A percentile compares a stretch with the other conserved stretches of the same genome.
phyloP scores from a whole-genome alignment of 345 rosid genomes.

The Linum lewisii region DNA sequence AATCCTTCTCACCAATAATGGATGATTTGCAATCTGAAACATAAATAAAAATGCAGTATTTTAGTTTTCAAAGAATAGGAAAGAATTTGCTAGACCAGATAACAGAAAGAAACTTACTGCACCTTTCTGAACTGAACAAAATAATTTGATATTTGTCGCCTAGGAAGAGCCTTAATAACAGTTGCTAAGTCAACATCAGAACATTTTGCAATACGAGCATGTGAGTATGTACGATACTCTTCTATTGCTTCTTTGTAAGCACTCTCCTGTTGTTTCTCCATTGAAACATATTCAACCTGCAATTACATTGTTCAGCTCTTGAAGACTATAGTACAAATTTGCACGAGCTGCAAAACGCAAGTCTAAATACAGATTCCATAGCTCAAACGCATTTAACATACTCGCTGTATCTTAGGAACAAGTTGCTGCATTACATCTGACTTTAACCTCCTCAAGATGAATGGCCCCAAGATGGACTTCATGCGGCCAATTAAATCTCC shows the following conservation, averaged over 20 bases:
- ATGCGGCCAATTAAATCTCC: slow-evolving; percentile 67
- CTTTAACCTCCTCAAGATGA: slow-evolving; percentile 87
- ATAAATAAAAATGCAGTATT: slow-evolving; percentile 2
- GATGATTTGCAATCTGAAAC: slow-evolving; percentile 91
- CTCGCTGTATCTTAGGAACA: slow-evolving; percentile 86
- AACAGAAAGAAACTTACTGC: background rate
- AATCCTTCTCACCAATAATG: slow-evolving; percentile 77
- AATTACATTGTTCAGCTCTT: slow-evolving; percentile 16
- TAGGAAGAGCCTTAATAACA: slow-evolving; percentile 53
- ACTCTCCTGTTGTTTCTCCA: slow-evolving; percentile 69
- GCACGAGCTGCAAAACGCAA: background rate
- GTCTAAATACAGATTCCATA: background rate
- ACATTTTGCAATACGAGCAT: slow-evolving; percentile 51
- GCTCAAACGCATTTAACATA: slow-evolving; percentile 21
- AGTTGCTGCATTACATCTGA: slow-evolving; percentile 98
- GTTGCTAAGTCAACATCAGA: slow-evolving; percentile 35
- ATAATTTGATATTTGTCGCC: slow-evolving; percentile 81
- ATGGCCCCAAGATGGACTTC: slow-evolving; percentile 94
- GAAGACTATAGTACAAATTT: slow-evolving; percentile 4
- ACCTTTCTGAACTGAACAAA: slow-evolving; percentile 97
- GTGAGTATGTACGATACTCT: slow-evolving; percentile 75
- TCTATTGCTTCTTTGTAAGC: slow-evolving; percentile 87
- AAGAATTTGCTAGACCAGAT: background rate
- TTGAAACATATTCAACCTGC: slow-evolving; percentile 80
- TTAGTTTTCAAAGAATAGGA: background rate